Base-by-base conservation (phyloP, 352 stramenopile species). In the Phytopythium aichiense region DNA sequence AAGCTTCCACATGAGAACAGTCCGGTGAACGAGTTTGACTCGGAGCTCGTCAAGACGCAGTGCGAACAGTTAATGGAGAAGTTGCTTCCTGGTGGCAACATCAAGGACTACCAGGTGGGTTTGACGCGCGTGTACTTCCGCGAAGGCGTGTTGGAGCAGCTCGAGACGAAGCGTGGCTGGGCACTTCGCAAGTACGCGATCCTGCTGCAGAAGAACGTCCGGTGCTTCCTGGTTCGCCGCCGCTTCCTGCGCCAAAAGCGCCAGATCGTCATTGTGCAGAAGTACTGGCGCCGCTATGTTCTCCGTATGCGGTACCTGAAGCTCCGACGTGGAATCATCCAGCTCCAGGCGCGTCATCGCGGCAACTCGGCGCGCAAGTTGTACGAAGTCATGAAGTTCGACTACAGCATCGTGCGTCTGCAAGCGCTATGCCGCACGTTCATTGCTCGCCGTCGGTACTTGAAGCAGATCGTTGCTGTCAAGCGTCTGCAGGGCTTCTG, bases 21-120 rank as follows among this genome's bases (percentile, higher is more conserved):
- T 23, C 59, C 72, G 18, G 58, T 78, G 15, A 74, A 67, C 6
- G 71, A 87, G 31, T 77, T 64, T 2, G 79, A 88, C 35, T 73
- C 74, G 9, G 82, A 88, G 20, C 57, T 75, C 5, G 61, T 85
- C 30, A 87, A 88, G 43, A 45, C 50, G 1, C 68, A 87, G 64
- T 93, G 82, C 40, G 81, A 89, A 58, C 70, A 90, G 43, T 49
- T 95, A 25, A 80, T 93, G 73, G 75, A 72, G 2, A 79, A 82
- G 51, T 63, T 95, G 8, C 61, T 95, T 25, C 81, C 87, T 2
- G 71, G 73, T 13, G 70, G 80, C 56, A 90, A 95, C 63, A 79
- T 95, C 40, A 63, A 77, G n/a, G 87, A 95, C 61, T 95, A 93
- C 55, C 87, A 95, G 59, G 84, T 93, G n/a, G 87, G 87, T 55